Conservation (phyloP, 2,329 filamentous ascomycete genomes). For the Lojkania enalia region DNA sequence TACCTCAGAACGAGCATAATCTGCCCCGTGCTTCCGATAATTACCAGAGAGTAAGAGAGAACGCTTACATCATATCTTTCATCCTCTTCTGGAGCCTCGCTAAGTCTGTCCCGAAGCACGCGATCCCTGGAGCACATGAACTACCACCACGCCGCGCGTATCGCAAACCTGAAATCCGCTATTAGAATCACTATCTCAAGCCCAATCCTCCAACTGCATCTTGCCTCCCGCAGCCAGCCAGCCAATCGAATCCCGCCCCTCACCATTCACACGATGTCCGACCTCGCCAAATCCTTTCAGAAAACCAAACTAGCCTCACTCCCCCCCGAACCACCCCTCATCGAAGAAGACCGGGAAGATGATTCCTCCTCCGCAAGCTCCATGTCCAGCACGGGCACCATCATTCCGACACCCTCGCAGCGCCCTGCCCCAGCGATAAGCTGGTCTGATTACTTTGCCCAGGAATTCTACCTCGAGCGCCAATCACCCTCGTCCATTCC, state of each 20-base stretch:
- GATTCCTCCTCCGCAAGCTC: conserved; percentile 67
- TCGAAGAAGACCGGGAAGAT: conserved; percentile 58
- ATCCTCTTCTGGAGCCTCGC: not conserved
- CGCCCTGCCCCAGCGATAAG: conserved; percentile 64
- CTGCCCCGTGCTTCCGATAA: no score
- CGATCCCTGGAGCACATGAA: not conserved
- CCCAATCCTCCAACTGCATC: no score
- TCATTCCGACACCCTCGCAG: conserved; percentile 75
- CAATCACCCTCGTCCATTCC: conserved; percentile 37
- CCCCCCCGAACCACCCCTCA: conserved; percentile 56
- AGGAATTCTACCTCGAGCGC: conserved; percentile 75
- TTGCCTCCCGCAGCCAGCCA: not conserved
- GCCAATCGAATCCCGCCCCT: conserved; percentile 1
- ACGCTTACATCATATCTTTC: conserved; percentile 4
- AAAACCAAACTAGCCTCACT: conserved; percentile 70
- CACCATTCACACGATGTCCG: conserved; percentile 67
- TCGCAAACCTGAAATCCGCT: not conserved
- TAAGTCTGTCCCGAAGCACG: not conserved
- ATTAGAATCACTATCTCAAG: no score
- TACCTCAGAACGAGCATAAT: no score
- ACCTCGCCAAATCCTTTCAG: conserved; percentile 77
- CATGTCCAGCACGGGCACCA: conserved; percentile 90
- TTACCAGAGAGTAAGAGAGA: not conserved
- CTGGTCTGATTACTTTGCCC: conserved; percentile 90
- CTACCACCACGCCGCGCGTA: not conserved